Conservation (phyloP, 2,329 filamentous ascomycete species). For the Colletotrichum aenigma region DNA sequence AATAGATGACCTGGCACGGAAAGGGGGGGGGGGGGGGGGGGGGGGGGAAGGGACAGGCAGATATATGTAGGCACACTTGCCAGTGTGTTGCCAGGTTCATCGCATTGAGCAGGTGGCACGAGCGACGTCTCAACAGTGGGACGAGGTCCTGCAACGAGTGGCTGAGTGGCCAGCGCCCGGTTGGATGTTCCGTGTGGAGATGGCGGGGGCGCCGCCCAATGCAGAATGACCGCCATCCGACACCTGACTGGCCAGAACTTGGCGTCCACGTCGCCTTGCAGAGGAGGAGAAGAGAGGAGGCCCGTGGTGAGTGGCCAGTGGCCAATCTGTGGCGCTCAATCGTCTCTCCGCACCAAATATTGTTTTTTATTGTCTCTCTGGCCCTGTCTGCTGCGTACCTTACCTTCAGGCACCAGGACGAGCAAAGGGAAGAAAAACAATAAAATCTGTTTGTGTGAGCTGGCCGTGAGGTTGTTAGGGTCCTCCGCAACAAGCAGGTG, state of each 20-base stretch:
- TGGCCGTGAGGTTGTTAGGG: background rate
- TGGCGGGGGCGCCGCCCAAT: background rate
- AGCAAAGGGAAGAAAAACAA: background rate
- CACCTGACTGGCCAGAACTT: background rate
- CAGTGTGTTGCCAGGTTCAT: conserved; percentile 2
- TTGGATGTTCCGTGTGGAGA: background rate
- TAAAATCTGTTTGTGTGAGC: background rate
- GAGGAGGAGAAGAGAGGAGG: background rate
- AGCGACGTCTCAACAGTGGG: conserved; percentile 12
- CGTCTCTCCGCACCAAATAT: background rate
- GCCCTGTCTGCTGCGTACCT: background rate
- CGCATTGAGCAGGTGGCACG: conserved; percentile 15
- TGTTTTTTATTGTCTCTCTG: background rate
- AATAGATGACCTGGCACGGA: background rate
- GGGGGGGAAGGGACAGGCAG: background rate
- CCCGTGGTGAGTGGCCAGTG: background rate
- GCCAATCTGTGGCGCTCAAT: background rate
- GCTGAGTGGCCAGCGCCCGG: background rate
- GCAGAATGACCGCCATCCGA: background rate
- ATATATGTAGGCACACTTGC: background rate
- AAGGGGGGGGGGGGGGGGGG: background rate
- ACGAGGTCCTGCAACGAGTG: conserved; percentile 7
- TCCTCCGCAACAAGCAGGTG: background rate
- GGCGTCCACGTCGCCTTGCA: background rate
- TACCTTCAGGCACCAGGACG: background rate